phyloP scores from a whole-genome alignment of 2,329 filamentous ascomycete genomes.

The Fusarium brachygibbosum region DNA sequence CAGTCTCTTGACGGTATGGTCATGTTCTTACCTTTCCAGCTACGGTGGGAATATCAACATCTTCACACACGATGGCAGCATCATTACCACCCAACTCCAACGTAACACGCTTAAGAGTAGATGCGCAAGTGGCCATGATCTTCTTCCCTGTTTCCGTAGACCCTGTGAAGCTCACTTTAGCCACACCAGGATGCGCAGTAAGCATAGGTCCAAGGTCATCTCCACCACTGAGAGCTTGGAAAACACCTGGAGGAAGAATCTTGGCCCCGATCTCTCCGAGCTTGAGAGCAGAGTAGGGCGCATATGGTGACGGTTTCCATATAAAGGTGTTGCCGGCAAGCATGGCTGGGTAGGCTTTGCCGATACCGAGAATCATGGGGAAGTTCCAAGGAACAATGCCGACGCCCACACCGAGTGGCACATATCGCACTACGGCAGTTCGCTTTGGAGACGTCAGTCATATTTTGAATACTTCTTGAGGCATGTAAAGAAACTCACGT shows the following conservation, averaged over 20 bases:
- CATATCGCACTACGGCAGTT: background rate
- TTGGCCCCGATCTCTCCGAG: slow-evolving; percentile 68
- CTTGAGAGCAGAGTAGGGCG: slow-evolving; percentile 71
- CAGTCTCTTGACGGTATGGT: rapidly evolving
- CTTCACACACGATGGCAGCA: slow-evolving; percentile 3
- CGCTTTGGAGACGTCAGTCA: background rate
- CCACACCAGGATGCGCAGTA: slow-evolving; percentile 68
- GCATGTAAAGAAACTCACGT: background rate
- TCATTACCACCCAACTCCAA: slow-evolving; percentile 62
- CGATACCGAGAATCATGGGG: slow-evolving; percentile 35
- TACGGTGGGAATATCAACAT: slow-evolving; percentile 7
- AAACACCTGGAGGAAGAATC: slow-evolving; percentile 72
- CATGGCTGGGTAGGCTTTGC: slow-evolving; percentile 69
- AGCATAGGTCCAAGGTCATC: slow-evolving; percentile 71
- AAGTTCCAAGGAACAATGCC: slow-evolving; percentile 47
- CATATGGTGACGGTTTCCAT: slow-evolving; percentile 69
- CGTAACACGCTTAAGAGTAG: slow-evolving; percentile 70
- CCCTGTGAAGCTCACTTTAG: slow-evolving; percentile 75
- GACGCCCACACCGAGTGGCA: slow-evolving; percentile 33
- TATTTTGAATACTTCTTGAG: slow-evolving; percentile 51
- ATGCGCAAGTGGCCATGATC: slow-evolving; percentile 12
- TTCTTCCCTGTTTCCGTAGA: slow-evolving; percentile 71
- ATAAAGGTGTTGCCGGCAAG: slow-evolving; percentile 69
- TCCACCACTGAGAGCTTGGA: slow-evolving; percentile 72
- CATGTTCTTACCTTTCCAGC: slow-evolving; percentile 9